Percentiles rank a stretch among this genome's conserved stretches.
These are phyloP conservation scores for Calonectria multiphialidica DNA, from an alignment of 2,329 filamentous ascomycete species.

Conservation along the genomic window DNA sequence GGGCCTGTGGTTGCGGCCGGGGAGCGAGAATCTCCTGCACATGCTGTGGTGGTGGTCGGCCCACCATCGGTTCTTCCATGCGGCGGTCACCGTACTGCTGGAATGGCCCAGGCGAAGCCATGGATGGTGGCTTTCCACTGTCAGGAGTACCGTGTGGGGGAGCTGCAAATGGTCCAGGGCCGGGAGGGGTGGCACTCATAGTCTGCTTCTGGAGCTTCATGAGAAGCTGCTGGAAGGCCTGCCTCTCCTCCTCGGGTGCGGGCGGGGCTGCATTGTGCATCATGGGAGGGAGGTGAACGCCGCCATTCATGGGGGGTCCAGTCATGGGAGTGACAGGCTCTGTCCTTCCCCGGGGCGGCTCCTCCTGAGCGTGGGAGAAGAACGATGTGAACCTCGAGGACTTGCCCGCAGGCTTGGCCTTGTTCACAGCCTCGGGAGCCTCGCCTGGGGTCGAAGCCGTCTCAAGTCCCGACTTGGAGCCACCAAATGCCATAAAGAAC, in stretches of 20 bases:
- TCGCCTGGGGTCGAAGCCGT: conserved; percentile 64
- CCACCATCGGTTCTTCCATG: conserved; percentile 52
- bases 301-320: conserved; percentile 35
- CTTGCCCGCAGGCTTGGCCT: conserved; percentile 71
- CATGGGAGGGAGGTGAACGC: conserved; percentile 33
- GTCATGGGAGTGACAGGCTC: conserved; percentile 61
- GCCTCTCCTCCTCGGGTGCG: conserved; percentile 78
- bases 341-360: conserved; percentile 59
- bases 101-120: conserved; percentile 62
- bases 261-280: conserved; percentile 51
- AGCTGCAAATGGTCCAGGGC: conserved; percentile 56
- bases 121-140: conserved; percentile 49
- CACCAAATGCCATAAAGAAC: conserved; percentile 76
- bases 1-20: conserved; percentile 63
- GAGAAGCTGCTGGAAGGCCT: conserved; percentile 86
- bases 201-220: conserved; percentile 80
- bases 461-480: conserved; percentile 54
- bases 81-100: conserved; percentile 61
- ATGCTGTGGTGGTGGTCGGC: conserved; percentile 53
- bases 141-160: conserved; percentile 50
- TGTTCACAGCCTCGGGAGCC: conserved; percentile 56
- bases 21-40: conserved; percentile 67
- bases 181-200: conserved; percentile 59
- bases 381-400: conserved; percentile 90
- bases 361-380: conserved; percentile 67